A percentile compares a stretch with the other conserved stretches of the same genome.
Conservation (phyloP, 2,329 filamentous ascomycete species). For the Alternaria sp. region DNA sequence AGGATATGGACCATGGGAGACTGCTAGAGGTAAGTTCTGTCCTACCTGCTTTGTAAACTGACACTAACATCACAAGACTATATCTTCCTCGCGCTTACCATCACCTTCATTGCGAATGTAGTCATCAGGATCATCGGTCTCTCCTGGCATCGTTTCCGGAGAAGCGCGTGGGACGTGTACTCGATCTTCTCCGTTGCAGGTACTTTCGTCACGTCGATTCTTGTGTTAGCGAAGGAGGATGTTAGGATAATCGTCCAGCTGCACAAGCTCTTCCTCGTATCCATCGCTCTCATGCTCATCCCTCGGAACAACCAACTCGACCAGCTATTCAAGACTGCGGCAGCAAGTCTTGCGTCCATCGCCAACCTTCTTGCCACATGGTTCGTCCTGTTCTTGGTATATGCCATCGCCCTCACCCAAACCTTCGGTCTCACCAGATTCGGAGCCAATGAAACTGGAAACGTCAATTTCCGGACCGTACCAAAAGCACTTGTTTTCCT, state of each 20-base stretch:
- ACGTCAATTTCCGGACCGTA: slow-evolving; percentile 92
- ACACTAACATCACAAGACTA: slow-evolving; percentile 60
- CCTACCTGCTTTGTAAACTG: background rate
- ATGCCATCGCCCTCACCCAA: slow-evolving; percentile 94
- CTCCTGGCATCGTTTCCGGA: slow-evolving; percentile 89
- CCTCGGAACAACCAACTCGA: slow-evolving; percentile 96
- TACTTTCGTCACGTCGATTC: slow-evolving; percentile 81
- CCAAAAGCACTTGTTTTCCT: slow-evolving; percentile 93
- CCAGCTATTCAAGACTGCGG: slow-evolving; percentile 98
- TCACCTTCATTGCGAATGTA: slow-evolving; percentile 85
- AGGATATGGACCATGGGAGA: slow-evolving; percentile 76
- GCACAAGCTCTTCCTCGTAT: slow-evolving; percentile 94
- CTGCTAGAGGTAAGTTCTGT: slow-evolving; percentile 62
- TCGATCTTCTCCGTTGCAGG: slow-evolving; percentile 82
- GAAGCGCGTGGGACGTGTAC: slow-evolving; percentile 95
- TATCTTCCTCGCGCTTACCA: slow-evolving; percentile 81
- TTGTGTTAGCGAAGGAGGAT: slow-evolving; percentile 70
- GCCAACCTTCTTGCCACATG: slow-evolving; percentile 93
- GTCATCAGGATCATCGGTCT: slow-evolving; percentile 85
- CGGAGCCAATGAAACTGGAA: slow-evolving; percentile 73
- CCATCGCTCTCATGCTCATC: slow-evolving; percentile 88
- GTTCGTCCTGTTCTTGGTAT: slow-evolving; percentile 96
- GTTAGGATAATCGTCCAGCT: slow-evolving; percentile 75
- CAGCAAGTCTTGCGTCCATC: slow-evolving; percentile 89
- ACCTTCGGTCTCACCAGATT: slow-evolving; percentile 95